These are phyloP conservation scores for Liquidambar formosana DNA, from an alignment of 164 flowering plant genomes.

Conservation along the genomic window DNA sequence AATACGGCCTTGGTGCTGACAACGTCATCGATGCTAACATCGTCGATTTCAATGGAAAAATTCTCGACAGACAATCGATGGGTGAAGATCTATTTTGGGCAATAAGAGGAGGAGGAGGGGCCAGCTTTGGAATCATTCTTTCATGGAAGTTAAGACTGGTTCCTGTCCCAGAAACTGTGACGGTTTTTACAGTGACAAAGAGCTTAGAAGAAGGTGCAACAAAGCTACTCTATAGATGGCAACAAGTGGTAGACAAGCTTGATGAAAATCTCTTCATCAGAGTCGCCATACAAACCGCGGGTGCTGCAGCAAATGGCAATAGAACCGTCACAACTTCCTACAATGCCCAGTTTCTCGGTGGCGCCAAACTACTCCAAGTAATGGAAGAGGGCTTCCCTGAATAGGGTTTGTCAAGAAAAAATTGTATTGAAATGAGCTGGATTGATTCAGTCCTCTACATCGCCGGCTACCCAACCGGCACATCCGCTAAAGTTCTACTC, in stretches of 20 bases:
- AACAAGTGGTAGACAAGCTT: slow-evolving; percentile 15
- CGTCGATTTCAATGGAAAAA: slow-evolving; percentile 26
- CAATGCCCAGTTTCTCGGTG: slow-evolving; percentile 18
- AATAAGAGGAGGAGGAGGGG: slow-evolving; percentile 32
- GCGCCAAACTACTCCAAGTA: slow-evolving; percentile 2
- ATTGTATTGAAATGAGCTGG: slow-evolving; percentile 23
- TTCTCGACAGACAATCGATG: slow-evolving; percentile 24
- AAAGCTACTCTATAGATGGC: slow-evolving; percentile 16
- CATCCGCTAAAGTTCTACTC: slow-evolving; percentile 26
- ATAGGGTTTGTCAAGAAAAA: slow-evolving; percentile 11
- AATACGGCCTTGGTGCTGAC: slow-evolving; percentile 45
- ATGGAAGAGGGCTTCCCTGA: slow-evolving; percentile 21
- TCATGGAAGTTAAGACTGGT: slow-evolving; percentile 29
- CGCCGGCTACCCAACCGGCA: slow-evolving; percentile 19
- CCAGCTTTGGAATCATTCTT: slow-evolving; percentile 26
- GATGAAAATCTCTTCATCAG: slow-evolving; percentile 28
- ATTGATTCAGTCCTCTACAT: slow-evolving; percentile 19
- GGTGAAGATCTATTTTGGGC: slow-evolving; percentile 39
- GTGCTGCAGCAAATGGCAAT: neutral
- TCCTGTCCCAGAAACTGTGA: slow-evolving; percentile 22
- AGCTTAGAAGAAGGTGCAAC: slow-evolving; percentile 16
- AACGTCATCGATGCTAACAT: slow-evolving; percentile 40
- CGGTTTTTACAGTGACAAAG: slow-evolving; percentile 22
- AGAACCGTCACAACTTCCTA: slow-evolving; percentile 9
- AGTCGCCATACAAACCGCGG: slow-evolving; percentile 13